Conservation (phyloP, 2,329 filamentous ascomycete species). For the Pyrenophora tritici-repentis region DNA sequence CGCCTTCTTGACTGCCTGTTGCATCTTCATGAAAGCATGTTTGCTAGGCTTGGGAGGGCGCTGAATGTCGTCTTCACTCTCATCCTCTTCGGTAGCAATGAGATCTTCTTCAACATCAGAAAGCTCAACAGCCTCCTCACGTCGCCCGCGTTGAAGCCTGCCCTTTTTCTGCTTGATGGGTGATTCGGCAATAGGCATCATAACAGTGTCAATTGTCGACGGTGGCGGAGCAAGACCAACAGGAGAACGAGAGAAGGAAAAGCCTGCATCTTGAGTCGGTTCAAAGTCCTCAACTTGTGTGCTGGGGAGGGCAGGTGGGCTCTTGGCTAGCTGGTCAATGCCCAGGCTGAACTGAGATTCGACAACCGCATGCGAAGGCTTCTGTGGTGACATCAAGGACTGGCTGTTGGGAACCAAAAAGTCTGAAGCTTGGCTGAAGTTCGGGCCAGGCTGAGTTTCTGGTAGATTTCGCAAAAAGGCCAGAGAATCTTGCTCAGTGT, state of each 20-base stretch:
- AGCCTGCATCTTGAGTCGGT: slow-evolving; percentile 80
- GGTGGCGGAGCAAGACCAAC: slow-evolving; percentile 65
- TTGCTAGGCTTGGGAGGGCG: slow-evolving; percentile 45
- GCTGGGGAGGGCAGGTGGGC: slow-evolving; percentile 41
- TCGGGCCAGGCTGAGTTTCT: slow-evolving; percentile 59
- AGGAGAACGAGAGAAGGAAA: slow-evolving; percentile 70
- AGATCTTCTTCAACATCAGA: slow-evolving; percentile 55
- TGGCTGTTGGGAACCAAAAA: slow-evolving; percentile 63
- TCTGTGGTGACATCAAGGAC: slow-evolving; percentile 37
- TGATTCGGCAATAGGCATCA: slow-evolving; percentile 63
- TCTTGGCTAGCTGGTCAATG: slow-evolving; percentile 45
- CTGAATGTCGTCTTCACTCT: slow-evolving; percentile 35
- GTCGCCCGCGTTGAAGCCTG: slow-evolving; percentile 56
- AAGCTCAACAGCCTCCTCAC: slow-evolving; percentile 45
- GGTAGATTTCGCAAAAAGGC: slow-evolving; percentile 57
- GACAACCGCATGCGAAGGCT: slow-evolving; percentile 23
- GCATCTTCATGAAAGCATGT: slow-evolving; percentile 72
- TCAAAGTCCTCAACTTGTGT: slow-evolving; percentile 74
- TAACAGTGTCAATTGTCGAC: slow-evolving; percentile 74
- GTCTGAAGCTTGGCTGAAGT: slow-evolving; percentile 66
- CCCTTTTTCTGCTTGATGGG: slow-evolving; percentile 68
- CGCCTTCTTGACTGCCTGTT: slow-evolving; percentile 66
- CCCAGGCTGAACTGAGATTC: slow-evolving; percentile 36
- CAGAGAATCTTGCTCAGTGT: slow-evolving; percentile 55
- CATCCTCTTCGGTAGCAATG: slow-evolving; percentile 21